Conservation (phyloP, 1,284 basidiomycete species). For the Prillingera fragicola region DNA sequence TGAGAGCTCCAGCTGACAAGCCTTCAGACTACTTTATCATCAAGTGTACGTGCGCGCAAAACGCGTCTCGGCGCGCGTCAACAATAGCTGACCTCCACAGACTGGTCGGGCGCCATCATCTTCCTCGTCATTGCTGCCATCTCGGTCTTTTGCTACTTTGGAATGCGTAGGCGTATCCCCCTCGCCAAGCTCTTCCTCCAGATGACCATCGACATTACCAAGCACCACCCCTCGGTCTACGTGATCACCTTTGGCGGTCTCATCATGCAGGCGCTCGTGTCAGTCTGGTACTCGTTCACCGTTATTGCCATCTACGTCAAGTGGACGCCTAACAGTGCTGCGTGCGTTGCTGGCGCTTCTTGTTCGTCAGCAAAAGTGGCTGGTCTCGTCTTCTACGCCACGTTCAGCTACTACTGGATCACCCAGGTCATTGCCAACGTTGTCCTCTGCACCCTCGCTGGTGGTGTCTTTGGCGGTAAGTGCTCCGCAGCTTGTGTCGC, state of each 20-base stretch:
- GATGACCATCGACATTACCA: slow-evolving; percentile 69
- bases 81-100: slow-evolving; percentile 16
- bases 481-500: slow-evolving; percentile 16
- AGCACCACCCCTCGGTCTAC: slow-evolving; percentile 75
- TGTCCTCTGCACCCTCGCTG: slow-evolving; percentile 70
- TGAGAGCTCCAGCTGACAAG: not conserved
- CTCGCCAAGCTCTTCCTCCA: slow-evolving; percentile 71
- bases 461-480: slow-evolving; percentile 59
- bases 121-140: slow-evolving; percentile 66
- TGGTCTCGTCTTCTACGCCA: slow-evolving; percentile 69
- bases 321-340: slow-evolving; percentile 63
- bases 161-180: slow-evolving; percentile 57
- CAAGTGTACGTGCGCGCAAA: slow-evolving; percentile 47
- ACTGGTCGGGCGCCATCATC: slow-evolving; percentile 57
- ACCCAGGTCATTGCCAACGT: slow-evolving; percentile 70
- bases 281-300: slow-evolving; percentile 53
- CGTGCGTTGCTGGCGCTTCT: slow-evolving; percentile 25
- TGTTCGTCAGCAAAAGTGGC: slow-evolving; percentile 57
- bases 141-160: slow-evolving; percentile 65
- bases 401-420: slow-evolving; percentile 78
- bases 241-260: slow-evolving; percentile 68
- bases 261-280: slow-evolving; percentile 63
- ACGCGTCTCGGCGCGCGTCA: not conserved
- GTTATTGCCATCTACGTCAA: slow-evolving; percentile 58
- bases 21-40: slow-evolving; percentile 64